Percentiles rank a stretch among this genome's conserved stretches.
These are phyloP conservation scores for Dalbergia oliveri DNA, from an alignment of 306 rosid genomes.

Conservation along the genomic window DNA sequence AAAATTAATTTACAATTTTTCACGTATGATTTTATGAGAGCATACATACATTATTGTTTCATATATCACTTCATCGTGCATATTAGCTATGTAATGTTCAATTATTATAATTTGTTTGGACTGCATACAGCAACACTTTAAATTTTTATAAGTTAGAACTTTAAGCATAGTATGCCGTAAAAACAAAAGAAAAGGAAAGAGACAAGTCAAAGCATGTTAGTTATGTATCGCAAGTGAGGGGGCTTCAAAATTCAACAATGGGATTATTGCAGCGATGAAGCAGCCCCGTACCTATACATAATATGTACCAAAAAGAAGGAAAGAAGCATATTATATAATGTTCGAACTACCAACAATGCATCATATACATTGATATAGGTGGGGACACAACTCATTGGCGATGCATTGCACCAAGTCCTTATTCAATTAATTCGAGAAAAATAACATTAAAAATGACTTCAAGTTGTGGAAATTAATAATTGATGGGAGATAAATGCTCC, in stretches of 20 bases:
- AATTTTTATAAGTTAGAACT: too few species aligned
- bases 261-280: conserved; percentile 34
- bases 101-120: too few species aligned
- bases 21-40: too few species aligned
- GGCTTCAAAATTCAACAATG: conserved; percentile 32
- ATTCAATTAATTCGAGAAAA: background rate
- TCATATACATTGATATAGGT: background rate
- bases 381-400: conserved; percentile 29
- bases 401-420: conserved; percentile 29
- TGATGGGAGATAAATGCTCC: conserved; percentile 10
- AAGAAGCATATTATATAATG: conserved; percentile 27
- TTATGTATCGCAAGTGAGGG: background rate
- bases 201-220: background rate
- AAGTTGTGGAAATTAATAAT: conserved; percentile 5
- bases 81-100: too few species aligned
- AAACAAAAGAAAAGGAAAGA: too few species aligned
- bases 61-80: too few species aligned
- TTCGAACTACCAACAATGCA: conserved; percentile 39
- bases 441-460: conserved; percentile 7
- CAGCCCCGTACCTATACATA: conserved; percentile 13
- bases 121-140: too few species aligned
- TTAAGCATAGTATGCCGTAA: too few species aligned
- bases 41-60: too few species aligned
- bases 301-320: background rate
- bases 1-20: too few species aligned